Conservation (phyloP, 768 basidiomycete genomes). For the Aureoboletus auriporus region DNA sequence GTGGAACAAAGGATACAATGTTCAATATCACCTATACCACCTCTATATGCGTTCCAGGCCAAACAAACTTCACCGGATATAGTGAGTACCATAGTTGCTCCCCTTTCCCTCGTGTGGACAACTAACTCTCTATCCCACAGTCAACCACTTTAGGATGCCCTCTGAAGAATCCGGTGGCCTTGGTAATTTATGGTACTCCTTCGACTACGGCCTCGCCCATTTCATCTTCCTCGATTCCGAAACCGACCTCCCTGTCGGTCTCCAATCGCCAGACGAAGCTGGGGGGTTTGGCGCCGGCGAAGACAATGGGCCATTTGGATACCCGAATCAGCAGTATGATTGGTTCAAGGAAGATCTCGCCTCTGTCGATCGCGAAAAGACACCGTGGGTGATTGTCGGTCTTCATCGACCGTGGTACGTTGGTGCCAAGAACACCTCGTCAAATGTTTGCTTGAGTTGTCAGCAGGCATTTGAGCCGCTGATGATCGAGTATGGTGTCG, state of each 20-base stretch:
- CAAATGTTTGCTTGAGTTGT: conserved; percentile 13
- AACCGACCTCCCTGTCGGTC: conserved; percentile 22
- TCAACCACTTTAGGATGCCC: conserved; percentile 28
- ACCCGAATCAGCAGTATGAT: conserved; percentile 23
- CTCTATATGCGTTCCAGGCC: conserved; percentile 25
- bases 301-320: conserved; percentile 24
- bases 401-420: conserved; percentile 26
- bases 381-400: conserved; percentile 25
- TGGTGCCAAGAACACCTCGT: conserved; percentile 4
- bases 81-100: conserved; percentile 10
- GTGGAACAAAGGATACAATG: conserved; percentile 20
- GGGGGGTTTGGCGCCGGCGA: conserved; percentile 18
- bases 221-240: conserved; percentile 22
- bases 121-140: conserved; percentile 5
- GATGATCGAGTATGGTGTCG: conserved; percentile 27
- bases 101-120: background rate
- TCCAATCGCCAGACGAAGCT: conserved; percentile 20
- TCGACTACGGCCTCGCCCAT: conserved; percentile 28
- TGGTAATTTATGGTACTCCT: conserved; percentile 30
- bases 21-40: conserved; percentile 25
- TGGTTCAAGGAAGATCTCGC: conserved; percentile 26
- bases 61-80: conserved; percentile 27
- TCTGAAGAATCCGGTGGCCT: conserved; percentile 22
- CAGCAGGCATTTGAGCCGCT: conserved; percentile 26
- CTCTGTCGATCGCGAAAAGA: conserved; percentile 16